Percentiles rank a stretch among this genome's conserved stretches.
Evolutionary conservation across 2,329 filamentous ascomycete species (phyloP).

Genomic region (Penicillium sp.): DNA sequence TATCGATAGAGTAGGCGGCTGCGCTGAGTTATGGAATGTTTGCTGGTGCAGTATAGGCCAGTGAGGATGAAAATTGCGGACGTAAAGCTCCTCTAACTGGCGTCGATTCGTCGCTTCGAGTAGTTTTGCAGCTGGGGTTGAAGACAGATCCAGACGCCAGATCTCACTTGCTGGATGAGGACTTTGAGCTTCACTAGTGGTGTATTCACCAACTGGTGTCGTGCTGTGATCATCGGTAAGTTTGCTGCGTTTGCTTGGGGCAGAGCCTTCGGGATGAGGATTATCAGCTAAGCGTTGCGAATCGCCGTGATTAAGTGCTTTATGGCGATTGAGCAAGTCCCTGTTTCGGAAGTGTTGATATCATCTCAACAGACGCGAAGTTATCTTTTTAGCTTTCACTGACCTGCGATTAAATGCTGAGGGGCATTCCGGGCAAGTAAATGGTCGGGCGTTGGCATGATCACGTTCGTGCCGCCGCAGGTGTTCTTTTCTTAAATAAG

Average conservation of each 20-base stretch:
- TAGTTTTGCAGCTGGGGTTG: neutral
- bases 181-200: neutral
- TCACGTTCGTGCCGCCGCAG: neutral
- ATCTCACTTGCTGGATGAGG: neutral
- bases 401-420: neutral
- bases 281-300: neutral
- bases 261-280: neutral
- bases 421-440: neutral
- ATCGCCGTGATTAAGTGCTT: neutral
- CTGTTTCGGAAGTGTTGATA: neutral
- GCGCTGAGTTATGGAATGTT: neutral
- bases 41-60: neutral
- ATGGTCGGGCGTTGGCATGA: neutral
- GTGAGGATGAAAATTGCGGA: neutral
- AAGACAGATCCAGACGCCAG: neutral
- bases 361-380: neutral
- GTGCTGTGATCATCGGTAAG: neutral
- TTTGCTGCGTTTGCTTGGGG: neutral
- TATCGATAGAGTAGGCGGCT: neutral
- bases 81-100: neutral
- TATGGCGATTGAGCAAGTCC: neutral
- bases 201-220: neutral
- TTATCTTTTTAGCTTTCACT: neutral
- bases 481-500: neutral
- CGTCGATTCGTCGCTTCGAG: neutral